Evolutionary conservation across 257 asterid species (phyloP), one percentile per base, ranked within the genome.

Genomic region (Fraxinus cuspidata): DNA sequence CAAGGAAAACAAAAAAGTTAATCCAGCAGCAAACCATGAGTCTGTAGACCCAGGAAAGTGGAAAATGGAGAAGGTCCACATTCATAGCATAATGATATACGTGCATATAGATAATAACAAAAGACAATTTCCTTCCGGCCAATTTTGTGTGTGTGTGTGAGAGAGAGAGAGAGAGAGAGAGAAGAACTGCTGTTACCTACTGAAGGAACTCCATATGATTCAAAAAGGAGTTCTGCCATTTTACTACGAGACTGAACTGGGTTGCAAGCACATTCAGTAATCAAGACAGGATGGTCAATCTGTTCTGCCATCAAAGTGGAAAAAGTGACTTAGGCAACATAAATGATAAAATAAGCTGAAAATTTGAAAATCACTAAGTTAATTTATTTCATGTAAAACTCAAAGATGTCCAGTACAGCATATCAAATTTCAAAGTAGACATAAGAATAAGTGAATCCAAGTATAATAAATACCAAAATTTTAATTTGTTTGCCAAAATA

Each of bases 171-270:
- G 37, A 74, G 38, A 70, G 47, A 44, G 51, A 65, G 58, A 28
- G 51, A 56, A 51, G 65, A 58, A 74, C 25, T 72, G 73, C 34
- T 77, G 65, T 40, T 83, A 95, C 99, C 99, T 84, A 95, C 82
- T 80, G 99, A 91, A 56, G 99, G 96, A 79, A 93, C 98, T 85
- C 98, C 99, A 84, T 95, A 95, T 35, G 99, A 81, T 89, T 95
- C 99, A 70, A 95, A 95, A 76, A 95, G 97, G 72, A 95, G 96
- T 84, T 95, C 99, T 4, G 98, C 97, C 98, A 95, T 93, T 88
- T 93, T 91, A 80, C 96, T 85, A 47, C 99, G 99, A 81, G 98
- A 93, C 74, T 95, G 99, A 70, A 92, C 85, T 18, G 99, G 99
- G 82, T 95, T 95, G 90, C 97, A 93, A 74, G 91, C 87, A 83